Base-by-base conservation (phyloP, 306 rosid species). In the Quercus berberidifolia region DNA sequence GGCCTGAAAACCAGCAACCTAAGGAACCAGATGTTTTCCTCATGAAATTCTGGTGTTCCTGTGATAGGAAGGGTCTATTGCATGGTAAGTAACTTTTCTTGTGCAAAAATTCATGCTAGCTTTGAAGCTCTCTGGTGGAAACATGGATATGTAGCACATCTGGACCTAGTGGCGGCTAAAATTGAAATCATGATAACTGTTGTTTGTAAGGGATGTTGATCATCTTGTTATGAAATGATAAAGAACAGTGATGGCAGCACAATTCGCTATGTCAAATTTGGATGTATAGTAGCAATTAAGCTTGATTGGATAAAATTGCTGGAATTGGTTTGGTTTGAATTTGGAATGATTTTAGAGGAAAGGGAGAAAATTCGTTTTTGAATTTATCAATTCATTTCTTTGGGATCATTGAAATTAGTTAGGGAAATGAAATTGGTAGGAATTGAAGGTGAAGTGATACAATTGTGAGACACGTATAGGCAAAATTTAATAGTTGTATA, bases 31-130 rank as follows among this genome's bases (percentile, higher is more conserved):
- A 83, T 52, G 85, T 89, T 55, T 89, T 87, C 76, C 93, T 87
- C 10, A 59, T 87, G 77, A 85, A 89, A 75, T 87, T 87, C 75
- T 89, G 91, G 91, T 83, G 91, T 72, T 85, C 89, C 59, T 79
- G 69, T 73, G 87, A 83, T 55, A 83, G 84, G 73, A 84, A 85
- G 33, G 91, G 88, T 79, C 80, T 87, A 12, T 80, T 87, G 79
- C 93, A 85, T 63, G 89, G 91, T 87, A 81, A 71, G 38, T 67
- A 26, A 14, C 21, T 7, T 13, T 12, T 64, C 1, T 31, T 30
- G 13, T 6, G 69, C 60, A 35, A 76, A 70, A 6, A 57, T 14
- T 28, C 5, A 6, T 59, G 35, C 57, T 4, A 10, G 74, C 74
- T 43, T 70, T 70, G 78, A 38, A 54, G 8, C 23, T 64, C 46